phyloP scores from a whole-genome alignment of 306 rosid species.

The Dryas drummondii region DNA sequence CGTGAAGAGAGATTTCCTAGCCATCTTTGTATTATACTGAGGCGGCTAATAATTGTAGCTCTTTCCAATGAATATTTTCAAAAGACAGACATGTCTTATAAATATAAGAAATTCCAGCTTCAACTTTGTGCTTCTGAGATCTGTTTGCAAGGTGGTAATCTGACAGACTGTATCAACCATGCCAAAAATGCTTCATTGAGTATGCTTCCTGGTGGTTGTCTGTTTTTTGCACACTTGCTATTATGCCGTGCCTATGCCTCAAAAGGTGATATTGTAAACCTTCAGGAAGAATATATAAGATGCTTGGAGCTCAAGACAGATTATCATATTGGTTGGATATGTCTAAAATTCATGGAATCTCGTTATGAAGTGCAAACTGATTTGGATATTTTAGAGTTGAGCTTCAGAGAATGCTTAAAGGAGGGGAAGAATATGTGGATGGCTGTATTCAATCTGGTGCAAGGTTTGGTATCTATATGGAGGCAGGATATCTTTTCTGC shows the following conservation, averaged over 20 bases:
- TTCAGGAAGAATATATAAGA: conserved; percentile 50
- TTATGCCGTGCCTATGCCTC: conserved; percentile 75
- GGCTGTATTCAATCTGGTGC: conserved; percentile 59
- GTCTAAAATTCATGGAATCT: conserved; percentile 72
- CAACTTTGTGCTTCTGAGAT: conserved; percentile 89
- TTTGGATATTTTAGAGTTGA: conserved; percentile 43
- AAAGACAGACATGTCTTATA: conserved; percentile 36
- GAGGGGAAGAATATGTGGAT: conserved; percentile 52
- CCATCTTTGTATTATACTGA: conserved; percentile 55
- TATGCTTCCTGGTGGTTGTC: conserved; percentile 57
- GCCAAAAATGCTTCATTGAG: conserved; percentile 66
- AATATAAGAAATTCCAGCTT: conserved; percentile 72
- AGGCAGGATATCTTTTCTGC: conserved; percentile 64
- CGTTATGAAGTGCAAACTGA: conserved; percentile 42
- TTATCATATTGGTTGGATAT: conserved; percentile 76
- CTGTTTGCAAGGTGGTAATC: conserved; percentile 69
- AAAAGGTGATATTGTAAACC: conserved; percentile 51
- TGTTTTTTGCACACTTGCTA: conserved; percentile 75
- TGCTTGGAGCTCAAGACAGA: conserved; percentile 78
- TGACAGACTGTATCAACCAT: conserved; percentile 49
- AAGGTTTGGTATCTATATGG: conserved; percentile 53
- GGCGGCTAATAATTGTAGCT: conserved; percentile 58
- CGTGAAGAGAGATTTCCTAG: conserved; percentile 89
- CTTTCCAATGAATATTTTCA: conserved; percentile 55
- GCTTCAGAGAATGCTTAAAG: conserved; percentile 46